Base-by-base conservation (phyloP, 768 basidiomycete species). In the Pleurotus platypus region DNA sequence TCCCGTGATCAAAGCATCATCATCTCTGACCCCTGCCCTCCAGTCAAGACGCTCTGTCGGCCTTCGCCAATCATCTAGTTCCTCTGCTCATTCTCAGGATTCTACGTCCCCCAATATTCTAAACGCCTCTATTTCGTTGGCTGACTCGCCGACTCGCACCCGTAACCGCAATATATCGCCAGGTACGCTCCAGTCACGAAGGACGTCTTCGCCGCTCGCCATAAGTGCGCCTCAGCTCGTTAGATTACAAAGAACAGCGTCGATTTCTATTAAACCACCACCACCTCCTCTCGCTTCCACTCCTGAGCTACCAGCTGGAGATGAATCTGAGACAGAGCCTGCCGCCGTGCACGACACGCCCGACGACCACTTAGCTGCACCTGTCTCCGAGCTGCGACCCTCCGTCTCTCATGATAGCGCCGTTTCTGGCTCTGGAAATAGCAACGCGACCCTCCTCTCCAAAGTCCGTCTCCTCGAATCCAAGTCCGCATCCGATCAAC, bases 381-480 rank as follows among this genome's bases (percentile, higher is more conserved):
- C n/a, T 22, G 8, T 39, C 18, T 38, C 51, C n/a, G 16, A 18
- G n/a, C 38, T 53, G 7, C 51, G 42, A 39, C 37, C 50, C 45
- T 35, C 27, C 53, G 39, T 24, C 40, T 42, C 49, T 9, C 15
- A 55, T 43, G 49, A 48, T 40, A 24, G 51, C 46, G 13, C 59
- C 64, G 59, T 16, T 0, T 54, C 51, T 8, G 22, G 37, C 20
- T 54, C 51, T 7, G 42, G 51, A 20, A 54, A 54, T 16, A 54
- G 51, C 24, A 54, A 18, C 7, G 51, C 51, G 11, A 54, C 39
- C 22, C 51, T 54, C 37, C 51, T 54, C n/a, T 54, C 51, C 26
- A 93, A 92, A 69, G 77, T 91, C 26, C 85, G 92, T 20, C 85
- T 94, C 4, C 75, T 97, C 26, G 97, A 99, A 73, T 83, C 83